These are phyloP conservation scores for Tolypocladium inflatum DNA, from an alignment of 2,329 filamentous ascomycete species.

Conservation along the genomic window DNA sequence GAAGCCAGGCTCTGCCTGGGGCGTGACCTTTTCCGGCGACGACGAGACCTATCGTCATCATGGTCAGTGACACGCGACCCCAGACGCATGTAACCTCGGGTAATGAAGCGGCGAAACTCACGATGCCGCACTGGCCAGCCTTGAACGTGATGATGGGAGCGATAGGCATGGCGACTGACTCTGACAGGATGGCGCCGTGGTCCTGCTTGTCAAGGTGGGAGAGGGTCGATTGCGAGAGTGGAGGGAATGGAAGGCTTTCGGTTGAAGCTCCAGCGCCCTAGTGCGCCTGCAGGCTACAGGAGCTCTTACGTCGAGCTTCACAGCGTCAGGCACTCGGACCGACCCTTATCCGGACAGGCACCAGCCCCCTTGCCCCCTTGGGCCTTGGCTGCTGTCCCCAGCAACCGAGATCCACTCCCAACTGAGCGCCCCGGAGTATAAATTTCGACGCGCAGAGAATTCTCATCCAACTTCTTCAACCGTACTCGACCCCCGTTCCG, in stretches of 20 bases:
- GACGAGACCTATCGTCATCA: constrained; percentile 26
- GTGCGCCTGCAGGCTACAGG: constrained; percentile 19
- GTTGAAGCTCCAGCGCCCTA: background rate
- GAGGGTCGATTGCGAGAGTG: background rate
- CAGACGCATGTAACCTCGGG: constrained; percentile 11
- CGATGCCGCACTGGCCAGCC: constrained; percentile 79
- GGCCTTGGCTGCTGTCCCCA: background rate
- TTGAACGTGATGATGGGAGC: constrained; percentile 90
- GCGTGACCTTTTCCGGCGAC: constrained; percentile 62
- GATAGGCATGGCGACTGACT: constrained; percentile 57
- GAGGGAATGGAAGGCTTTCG: constrained; percentile 2
- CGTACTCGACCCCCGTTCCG: background rate
- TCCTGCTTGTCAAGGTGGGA: background rate
- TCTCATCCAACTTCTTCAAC: background rate
- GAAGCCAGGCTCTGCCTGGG: constrained; percentile 67
- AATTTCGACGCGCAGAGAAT: background rate
- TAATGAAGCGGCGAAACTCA: constrained; percentile 31
- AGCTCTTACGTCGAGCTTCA: constrained; percentile 28
- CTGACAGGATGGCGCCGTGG: background rate
- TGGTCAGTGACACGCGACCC: constrained; percentile 15
- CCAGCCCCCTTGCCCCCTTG: background rate
- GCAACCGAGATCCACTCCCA: background rate
- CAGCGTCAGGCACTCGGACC: constrained; percentile 7
- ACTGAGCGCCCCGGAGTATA: background rate
- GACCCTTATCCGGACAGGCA: constrained; percentile 9